Evolutionary conservation across 805 yeast genomes (phyloP), one percentile per base, ranked within the genome.

Genomic region (Ogataea pilisensis): DNA sequence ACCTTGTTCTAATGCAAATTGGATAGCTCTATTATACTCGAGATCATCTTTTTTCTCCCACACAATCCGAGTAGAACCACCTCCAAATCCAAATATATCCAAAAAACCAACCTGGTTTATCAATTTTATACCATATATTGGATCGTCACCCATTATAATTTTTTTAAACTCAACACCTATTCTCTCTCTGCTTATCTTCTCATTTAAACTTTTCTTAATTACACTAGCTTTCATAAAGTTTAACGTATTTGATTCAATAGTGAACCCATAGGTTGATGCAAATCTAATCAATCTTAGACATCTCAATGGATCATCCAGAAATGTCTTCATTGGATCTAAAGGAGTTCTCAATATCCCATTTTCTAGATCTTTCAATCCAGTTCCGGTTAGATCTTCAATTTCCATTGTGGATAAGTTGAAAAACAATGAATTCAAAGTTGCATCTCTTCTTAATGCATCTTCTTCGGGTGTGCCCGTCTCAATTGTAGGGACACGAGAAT

Each of bases 401-500:
- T 72, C 50, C 12, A 69, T 69, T 5, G 80, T 75, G 39, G 74
- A 73, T 38, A 93, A 72, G 61, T 93, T 93, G 63, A 84, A 93
- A 56, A 93, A 93, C 19, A 93, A 65, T 0, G 99, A 95, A 60
- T 93, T 93, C 39, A 93, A 66, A 0, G 99, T 93, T 2, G 98
- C 98, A 65, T 93, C 99, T 57, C 99, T 72, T 54, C 99, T 74
- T 49, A 78, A 67, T 0, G 98, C 96, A 62, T 93, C 99, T 57
- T 91, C 85, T 46, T 76, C 73, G 0, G 98, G 91, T 0, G 98
- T 89, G 0, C 99, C 99, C 53, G 80, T 83, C 53, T 76, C 73
- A 31, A 87, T 78, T 24, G 54, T 55, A 1, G 99, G 99, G n/a
- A 93, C 88, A 39, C 99, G 67, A 36, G 95, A 83, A 29, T 82